phyloP scores from a whole-genome alignment of 1,139 yeast species.

The Candida freyschussii region DNA sequence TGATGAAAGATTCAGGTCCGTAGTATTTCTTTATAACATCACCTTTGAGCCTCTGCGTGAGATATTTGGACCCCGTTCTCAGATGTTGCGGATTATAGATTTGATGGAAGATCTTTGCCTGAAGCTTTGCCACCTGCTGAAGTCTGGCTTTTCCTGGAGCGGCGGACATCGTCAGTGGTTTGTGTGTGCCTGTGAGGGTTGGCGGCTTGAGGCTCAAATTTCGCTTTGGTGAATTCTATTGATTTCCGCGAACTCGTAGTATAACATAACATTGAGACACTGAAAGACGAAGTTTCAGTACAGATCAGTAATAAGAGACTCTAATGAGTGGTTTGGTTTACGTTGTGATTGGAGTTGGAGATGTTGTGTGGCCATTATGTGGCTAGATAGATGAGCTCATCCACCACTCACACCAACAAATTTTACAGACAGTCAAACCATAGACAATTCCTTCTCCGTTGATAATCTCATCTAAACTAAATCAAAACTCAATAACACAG shows the following conservation, averaged over 20 bases:
- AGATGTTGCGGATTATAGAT: conserved; percentile 62
- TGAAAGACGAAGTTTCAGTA: too few relatives aligned
- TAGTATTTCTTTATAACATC: conserved; percentile 68
- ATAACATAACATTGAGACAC: neutral
- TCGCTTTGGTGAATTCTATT: too few relatives aligned
- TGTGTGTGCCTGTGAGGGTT: conserved; percentile 1
- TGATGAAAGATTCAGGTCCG: conserved; percentile 64
- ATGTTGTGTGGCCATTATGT: too few relatives aligned
- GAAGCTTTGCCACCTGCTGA: conserved; percentile 49
- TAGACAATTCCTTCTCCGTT: too few relatives aligned
- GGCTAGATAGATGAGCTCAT: neutral
- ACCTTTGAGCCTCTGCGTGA: conserved; percentile 72
- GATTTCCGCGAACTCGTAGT: too few relatives aligned
- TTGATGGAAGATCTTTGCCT: conserved; percentile 57
- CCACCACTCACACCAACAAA: neutral
- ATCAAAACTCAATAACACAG: conserved; percentile 6
- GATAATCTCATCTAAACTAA: conserved; percentile 1
- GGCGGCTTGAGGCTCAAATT: too few relatives aligned
- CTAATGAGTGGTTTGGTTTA: too few relatives aligned
- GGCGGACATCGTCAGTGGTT: too few relatives aligned
- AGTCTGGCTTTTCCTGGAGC: conserved; percentile 40
- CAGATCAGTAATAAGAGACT: too few relatives aligned
- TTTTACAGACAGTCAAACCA: conserved; percentile 1
- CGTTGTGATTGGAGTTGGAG: too few relatives aligned
- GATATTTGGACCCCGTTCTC: conserved; percentile 75